A percentile compares a stretch with the other conserved stretches of the same genome.
phyloP scores from a whole-genome alignment of 2,329 filamentous ascomycete species.

The Ophiostoma australiae region DNA sequence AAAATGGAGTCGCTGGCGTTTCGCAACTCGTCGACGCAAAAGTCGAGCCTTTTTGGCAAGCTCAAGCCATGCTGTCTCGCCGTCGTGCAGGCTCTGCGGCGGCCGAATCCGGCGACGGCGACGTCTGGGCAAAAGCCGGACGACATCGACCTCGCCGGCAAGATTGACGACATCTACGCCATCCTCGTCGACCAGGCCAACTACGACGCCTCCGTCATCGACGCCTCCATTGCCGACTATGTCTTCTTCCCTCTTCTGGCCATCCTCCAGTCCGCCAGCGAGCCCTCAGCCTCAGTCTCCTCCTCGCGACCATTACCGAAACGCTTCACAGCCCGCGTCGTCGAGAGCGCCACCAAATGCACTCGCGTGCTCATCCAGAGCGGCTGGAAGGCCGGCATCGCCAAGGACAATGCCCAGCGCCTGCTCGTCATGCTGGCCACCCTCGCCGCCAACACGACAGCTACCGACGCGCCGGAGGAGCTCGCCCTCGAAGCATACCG shows the following conservation, averaged over 20 bases:
- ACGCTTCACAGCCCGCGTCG: slow-evolving; percentile 51
- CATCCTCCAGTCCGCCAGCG: slow-evolving; percentile 62
- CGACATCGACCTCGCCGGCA: slow-evolving; percentile 41
- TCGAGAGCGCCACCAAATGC: slow-evolving; percentile 74
- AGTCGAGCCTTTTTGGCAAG: slow-evolving; percentile 35
- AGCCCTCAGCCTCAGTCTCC: not conserved
- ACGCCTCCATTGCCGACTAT: slow-evolving; percentile 86
- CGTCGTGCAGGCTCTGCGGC: slow-evolving; percentile 51
- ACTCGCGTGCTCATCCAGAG: slow-evolving; percentile 66
- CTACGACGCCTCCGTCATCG: slow-evolving; percentile 51
- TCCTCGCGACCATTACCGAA: not conserved
- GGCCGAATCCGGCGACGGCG: slow-evolving; percentile 24
- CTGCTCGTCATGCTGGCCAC: slow-evolving; percentile 9
- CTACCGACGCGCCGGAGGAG: slow-evolving; percentile 60
- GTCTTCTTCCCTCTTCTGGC: slow-evolving; percentile 89
- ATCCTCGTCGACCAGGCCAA: slow-evolving; percentile 45
- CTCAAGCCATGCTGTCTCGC: slow-evolving; percentile 59
- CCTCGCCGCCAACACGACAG: slow-evolving; percentile 40
- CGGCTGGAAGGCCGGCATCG: slow-evolving; percentile 72
- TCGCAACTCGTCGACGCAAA: slow-evolving; percentile 29
- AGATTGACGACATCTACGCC: slow-evolving; percentile 43
- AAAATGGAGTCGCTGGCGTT: slow-evolving; percentile 26
- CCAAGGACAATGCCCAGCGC: slow-evolving; percentile 33
- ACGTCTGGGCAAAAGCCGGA: slow-evolving; percentile 24
- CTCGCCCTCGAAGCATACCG: slow-evolving; percentile 65